These are phyloP conservation scores for Benincasa hispida DNA, from an alignment of 306 rosid species.

Conservation along the genomic window DNA sequence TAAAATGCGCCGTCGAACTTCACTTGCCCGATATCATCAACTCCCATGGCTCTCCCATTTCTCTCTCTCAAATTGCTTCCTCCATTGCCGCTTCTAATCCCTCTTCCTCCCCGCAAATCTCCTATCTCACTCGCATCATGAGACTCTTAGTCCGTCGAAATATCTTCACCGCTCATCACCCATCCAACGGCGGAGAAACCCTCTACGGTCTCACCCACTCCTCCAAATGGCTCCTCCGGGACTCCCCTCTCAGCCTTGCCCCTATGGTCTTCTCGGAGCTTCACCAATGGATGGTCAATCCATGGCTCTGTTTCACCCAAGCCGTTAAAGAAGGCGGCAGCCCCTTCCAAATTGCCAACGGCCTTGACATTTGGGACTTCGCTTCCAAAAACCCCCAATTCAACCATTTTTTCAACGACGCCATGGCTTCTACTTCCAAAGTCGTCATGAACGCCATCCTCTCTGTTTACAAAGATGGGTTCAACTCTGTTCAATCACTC, in stretches of 20 bases:
- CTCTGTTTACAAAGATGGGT: slow-evolving; percentile 9
- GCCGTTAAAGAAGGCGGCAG: slow-evolving; percentile 20
- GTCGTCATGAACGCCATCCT: slow-evolving; percentile 9
- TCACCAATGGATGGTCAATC: slow-evolving; percentile 9
- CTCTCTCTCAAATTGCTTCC: slow-evolving; percentile 19
- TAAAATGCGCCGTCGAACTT: slow-evolving; percentile 31
- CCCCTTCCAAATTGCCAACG: slow-evolving; percentile 20
- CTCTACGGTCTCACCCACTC: slow-evolving; percentile 14
- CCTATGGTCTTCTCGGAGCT: slow-evolving; percentile 7
- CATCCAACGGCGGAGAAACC: not conserved
- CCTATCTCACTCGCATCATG: slow-evolving; percentile 28
- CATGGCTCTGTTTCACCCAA: slow-evolving; percentile 19
- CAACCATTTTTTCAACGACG: slow-evolving; percentile 10
- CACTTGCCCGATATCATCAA: slow-evolving; percentile 27
- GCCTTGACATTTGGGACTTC: slow-evolving; percentile 16
- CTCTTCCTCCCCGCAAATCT: slow-evolving; percentile 11
- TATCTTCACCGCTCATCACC: slow-evolving; percentile 16
- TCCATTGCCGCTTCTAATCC: not conserved
- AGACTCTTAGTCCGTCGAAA: slow-evolving; percentile 14
- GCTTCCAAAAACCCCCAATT: slow-evolving; percentile 12
- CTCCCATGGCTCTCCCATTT: slow-evolving; percentile 14
- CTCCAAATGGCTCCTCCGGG: slow-evolving; percentile 18
- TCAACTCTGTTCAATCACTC: not conserved
- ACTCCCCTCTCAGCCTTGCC: slow-evolving; percentile 5
- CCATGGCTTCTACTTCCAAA: slow-evolving; percentile 13